Evolutionary conservation across 1,284 basidiomycete species (phyloP).

Genomic region (Leccinum insolens): DNA sequence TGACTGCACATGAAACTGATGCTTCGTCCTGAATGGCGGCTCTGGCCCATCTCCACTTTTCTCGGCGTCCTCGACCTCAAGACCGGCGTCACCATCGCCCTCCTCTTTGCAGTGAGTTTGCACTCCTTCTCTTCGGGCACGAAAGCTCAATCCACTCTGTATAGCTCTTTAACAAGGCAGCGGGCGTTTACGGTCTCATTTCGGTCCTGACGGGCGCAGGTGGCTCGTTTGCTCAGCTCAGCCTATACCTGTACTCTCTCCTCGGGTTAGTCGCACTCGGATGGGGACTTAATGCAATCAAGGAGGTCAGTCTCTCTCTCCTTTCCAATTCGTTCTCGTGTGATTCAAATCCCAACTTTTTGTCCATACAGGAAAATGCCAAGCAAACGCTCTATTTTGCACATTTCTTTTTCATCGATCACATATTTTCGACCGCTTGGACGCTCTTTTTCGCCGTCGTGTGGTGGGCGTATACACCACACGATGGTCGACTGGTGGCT

Average conservation of each 20-base stretch:
- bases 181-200: conserved; percentile 95
- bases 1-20: conserved; percentile 69
- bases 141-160: conserved; percentile 11
- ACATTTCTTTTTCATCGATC: conserved; percentile 91
- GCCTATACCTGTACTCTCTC: conserved; percentile 92
- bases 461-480: conserved; percentile 91
- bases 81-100: conserved; percentile 82
- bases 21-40: conserved; percentile 76
- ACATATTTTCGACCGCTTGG: conserved; percentile 91
- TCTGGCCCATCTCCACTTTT: conserved; percentile 81
- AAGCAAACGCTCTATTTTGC: conserved; percentile 87
- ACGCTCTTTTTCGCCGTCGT: conserved; percentile 86
- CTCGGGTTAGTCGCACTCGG: conserved; percentile 78
- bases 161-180: conserved; percentile 96
- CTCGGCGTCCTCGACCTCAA: conserved; percentile 87
- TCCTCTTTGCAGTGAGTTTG: conserved; percentile 80
- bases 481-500: conserved; percentile 80
- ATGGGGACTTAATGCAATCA: conserved; percentile 88
- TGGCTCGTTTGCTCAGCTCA: conserved; percentile 88
- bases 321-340: not conserved
- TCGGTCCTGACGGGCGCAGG: conserved; percentile 86
- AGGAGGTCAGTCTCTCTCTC: conserved; percentile 59
- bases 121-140: conserved; percentile 1
- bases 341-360: conserved; percentile 6
- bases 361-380: conserved; percentile 73